Base-by-base conservation (phyloP, 2,329 filamentous ascomycete genomes). In the Tolypocladium ovalisporum region DNA sequence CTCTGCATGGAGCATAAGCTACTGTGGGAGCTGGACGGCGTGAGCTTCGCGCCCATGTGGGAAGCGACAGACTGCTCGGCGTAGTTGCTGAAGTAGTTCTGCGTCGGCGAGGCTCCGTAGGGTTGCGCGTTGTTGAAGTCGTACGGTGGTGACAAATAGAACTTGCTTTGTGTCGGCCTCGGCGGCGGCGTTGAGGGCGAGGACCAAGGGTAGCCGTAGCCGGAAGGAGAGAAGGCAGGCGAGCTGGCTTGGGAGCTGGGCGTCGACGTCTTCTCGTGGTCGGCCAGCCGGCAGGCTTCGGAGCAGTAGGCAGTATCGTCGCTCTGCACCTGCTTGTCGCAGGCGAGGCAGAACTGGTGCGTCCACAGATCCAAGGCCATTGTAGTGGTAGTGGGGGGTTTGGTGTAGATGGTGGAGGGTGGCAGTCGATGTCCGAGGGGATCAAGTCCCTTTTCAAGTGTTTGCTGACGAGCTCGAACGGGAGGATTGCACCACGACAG, bases 281-380 rank as follows among this genome's bases (percentile, higher is more conserved):
- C 92, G 63, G 89, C 88, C 51, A 97, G 79, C 63, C 90, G 84
- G 81, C 92, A 97, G 35, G 89, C 84, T 75, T 97, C 91, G 52
- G 90, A 96, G 81, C 92, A 97, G 80, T 96, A 96, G 63, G 89
- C 85, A 61, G 86, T 86, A 57, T 85, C 85, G 62, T 89, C 83
- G 60, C 88, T 91, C 75, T 95, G 89, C 54, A 74, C 72, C 66
- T 75, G 73, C 76, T 88, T 87, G 76, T 97, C 92, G 79, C 92
- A 97, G 77, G 88, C 86, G 66, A 97, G 85, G 80, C 92, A 97
- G 82, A 90, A 96, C 74, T 95, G 87, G 73, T 88, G 89, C 66
- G 89, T 89, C 90, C 92, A 96, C 68, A 78, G 73, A 64, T 83
- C 80, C 69, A 76, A 75, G 70, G 79, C 77, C 78, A 82, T 83